phyloP scores from a whole-genome alignment of 129 eudicot genomes.

The Helichrysum umbraculigerum region DNA sequence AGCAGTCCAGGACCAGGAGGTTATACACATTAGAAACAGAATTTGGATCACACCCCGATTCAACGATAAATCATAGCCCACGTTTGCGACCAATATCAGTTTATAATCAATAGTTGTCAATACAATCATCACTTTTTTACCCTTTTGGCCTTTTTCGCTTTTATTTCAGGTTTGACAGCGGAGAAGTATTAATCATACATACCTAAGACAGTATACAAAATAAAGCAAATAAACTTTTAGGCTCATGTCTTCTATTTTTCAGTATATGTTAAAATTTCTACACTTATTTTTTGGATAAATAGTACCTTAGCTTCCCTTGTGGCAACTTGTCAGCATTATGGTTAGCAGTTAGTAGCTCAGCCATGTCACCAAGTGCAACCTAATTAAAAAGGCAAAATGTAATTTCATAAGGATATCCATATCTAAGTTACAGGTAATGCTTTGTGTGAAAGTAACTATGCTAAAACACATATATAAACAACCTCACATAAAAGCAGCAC shows the following conservation, averaged over 20 bases:
- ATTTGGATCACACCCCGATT: neutral
- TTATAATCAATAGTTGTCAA: neutral
- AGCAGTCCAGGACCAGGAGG: neutral
- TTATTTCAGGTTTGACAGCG: neutral
- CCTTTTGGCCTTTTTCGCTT: neutral
- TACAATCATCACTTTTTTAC: neutral
- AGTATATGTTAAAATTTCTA: conserved; percentile 13
- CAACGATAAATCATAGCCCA: neutral
- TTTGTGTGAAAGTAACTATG: neutral
- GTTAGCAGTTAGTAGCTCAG: conserved; percentile 65
- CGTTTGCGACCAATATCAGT: neutral
- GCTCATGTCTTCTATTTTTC: neutral
- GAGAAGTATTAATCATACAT: neutral
- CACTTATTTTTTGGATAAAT: neutral
- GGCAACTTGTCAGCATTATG: conserved; percentile 83
- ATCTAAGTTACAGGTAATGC: neutral
- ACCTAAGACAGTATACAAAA: neutral
- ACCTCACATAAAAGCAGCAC: conserved; percentile 98
- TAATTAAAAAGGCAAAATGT: conserved; percentile 21
- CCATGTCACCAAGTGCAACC: conserved; percentile 99
- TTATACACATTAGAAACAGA: neutral
- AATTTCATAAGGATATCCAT: neutral
- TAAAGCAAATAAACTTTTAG: neutral
- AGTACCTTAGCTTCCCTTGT: conserved; percentile 81
- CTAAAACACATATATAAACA: neutral